Evolutionary conservation across 257 asterid genomes (phyloP).

Genomic region (Salvia miltiorrhiza): DNA sequence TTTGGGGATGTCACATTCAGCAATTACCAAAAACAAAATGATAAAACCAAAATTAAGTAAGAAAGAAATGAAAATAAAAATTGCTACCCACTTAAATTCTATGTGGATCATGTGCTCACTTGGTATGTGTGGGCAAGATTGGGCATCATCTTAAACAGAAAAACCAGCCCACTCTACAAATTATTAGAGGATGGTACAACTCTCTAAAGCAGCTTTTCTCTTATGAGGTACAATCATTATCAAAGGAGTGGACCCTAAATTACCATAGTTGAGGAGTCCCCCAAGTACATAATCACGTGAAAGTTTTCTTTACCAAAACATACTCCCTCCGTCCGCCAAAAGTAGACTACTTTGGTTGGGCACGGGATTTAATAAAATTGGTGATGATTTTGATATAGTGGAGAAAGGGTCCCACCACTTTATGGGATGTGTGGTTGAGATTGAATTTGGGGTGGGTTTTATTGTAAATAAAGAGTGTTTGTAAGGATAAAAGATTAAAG

Average conservation of each 20-base stretch:
- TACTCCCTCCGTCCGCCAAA: too few species aligned
- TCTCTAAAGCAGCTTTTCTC: background rate
- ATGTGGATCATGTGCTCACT: constrained; percentile 29
- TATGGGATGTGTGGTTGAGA: too few species aligned
- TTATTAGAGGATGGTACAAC: constrained; percentile 22
- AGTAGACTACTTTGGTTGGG: too few species aligned
- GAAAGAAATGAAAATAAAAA: background rate
- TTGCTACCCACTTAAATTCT: constrained; percentile 24
- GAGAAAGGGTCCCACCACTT: too few species aligned
- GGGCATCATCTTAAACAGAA: constrained; percentile 12
- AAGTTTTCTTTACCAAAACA: background rate
- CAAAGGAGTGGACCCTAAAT: background rate
- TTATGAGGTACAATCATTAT: constrained; percentile 20
- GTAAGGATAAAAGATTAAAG: too few species aligned
- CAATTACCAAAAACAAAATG: constrained; percentile 2
- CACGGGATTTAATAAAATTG: too few species aligned
- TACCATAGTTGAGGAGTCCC: background rate
- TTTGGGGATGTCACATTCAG: background rate
- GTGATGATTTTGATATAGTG: too few species aligned
- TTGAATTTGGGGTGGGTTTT: too few species aligned
- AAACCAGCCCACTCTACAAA: background rate
- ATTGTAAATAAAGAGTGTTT: too few species aligned
- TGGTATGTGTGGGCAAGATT: constrained; percentile 17
- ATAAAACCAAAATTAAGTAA: too few species aligned
- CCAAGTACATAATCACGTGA: constrained; percentile 1